Base-by-base conservation (phyloP, 306 rosid species). In the Oemleria cerasiformis region DNA sequence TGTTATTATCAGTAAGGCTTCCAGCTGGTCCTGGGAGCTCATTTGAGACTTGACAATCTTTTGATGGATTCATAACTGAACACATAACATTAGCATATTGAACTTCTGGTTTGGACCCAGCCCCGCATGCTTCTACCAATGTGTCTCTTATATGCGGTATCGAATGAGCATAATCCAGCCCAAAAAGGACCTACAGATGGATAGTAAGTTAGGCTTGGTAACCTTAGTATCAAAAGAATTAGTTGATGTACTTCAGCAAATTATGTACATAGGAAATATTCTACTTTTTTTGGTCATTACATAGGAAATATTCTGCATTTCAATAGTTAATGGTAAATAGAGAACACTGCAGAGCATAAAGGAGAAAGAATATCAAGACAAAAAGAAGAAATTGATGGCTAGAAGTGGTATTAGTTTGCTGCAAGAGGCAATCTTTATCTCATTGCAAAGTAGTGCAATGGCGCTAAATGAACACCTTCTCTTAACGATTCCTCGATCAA, bases 131-230 rank as follows among this genome's bases (percentile, higher is more conserved):
- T 70, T 87, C 88, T 45, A 48, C 44, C 56, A 87, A 63, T 68
- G 71, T 68, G 77, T 84, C 71, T 84, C 74, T 88, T 45, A 93
- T 77, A 42, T 77, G 79, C 58, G 48, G 58, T 25, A 87, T 75
- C 38, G 86, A 75, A 80, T 87, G 86, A 19, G 86, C 81, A 69
- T 90, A 93, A 74, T 93, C 97, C 81, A 88, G 67, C 70, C 96
- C 97, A 75, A 68, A 93, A 67, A 93, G 98, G 45, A 93, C 96
- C 98, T 92, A 77, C 77, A 79, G 9, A 79, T 54, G 30, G 21
- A 63, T 30, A 42, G 39, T 54, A 74, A 60, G 53, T 72, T 67
- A 63, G 66, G 53, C 7, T 61, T 13, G 30, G 21, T 41, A 19
- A 16, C 21, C 47, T 36, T 9, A 39, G 19, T 8, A 43, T 54